Percentiles rank a stretch among this genome's conserved stretches.
phyloP scores from a whole-genome alignment of 2,329 filamentous ascomycete species.

The Venturia carpophila region DNA sequence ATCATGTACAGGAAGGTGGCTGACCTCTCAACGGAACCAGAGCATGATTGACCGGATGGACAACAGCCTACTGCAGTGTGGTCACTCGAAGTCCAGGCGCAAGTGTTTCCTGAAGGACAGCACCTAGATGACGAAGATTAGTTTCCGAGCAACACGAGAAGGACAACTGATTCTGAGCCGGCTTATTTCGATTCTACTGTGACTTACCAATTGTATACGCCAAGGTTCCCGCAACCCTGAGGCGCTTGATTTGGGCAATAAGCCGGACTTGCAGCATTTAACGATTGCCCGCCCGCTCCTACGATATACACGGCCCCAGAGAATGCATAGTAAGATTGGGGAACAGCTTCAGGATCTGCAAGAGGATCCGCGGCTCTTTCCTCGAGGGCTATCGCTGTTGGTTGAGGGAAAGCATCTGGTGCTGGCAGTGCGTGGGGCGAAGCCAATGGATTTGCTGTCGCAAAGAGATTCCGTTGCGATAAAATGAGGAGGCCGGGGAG shows the following conservation, averaged over 20 bases:
- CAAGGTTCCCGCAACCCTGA: constrained; percentile 35
- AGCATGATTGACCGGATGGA: constrained; percentile 29
- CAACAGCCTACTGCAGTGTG: constrained; percentile 33
- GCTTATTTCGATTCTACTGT: no score
- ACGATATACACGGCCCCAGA: constrained; percentile 35
- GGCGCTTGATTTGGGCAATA: constrained; percentile 31
- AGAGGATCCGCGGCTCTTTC: background rate
- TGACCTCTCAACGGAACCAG: constrained; percentile 25
- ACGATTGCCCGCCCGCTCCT: constrained; percentile 26
- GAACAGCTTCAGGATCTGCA: background rate
- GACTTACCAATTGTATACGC: constrained; percentile 36
- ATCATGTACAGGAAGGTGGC: background rate
- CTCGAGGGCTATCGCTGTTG: background rate
- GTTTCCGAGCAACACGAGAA: background rate
- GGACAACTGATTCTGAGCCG: no score
- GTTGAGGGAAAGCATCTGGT: background rate
- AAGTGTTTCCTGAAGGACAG: constrained; percentile 23
- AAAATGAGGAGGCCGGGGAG: constrained; percentile 17
- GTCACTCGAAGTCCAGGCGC: constrained; percentile 27
- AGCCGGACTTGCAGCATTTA: constrained; percentile 27
- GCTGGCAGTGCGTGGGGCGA: background rate
- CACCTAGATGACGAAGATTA: background rate
- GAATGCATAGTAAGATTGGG: constrained; percentile 30
- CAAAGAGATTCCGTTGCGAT: background rate
- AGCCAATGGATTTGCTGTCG: constrained; percentile 1